These are phyloP conservation scores for Trichoderma polysporum DNA, from an alignment of 2,329 filamentous ascomycete species.

Conservation along the genomic window DNA sequence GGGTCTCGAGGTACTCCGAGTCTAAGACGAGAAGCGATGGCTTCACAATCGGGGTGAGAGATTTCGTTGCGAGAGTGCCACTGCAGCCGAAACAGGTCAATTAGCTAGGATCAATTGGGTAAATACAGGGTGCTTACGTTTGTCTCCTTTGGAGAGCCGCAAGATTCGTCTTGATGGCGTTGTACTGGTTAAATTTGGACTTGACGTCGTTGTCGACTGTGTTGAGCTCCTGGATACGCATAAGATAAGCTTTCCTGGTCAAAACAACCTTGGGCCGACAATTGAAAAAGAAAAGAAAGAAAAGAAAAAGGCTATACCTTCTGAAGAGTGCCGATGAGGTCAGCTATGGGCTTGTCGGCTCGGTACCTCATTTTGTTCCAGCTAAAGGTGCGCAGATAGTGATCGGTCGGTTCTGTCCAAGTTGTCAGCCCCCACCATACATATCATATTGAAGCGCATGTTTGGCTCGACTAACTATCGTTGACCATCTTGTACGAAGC, in stretches of 20 bases:
- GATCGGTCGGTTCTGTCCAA: slow-evolving; percentile 81
- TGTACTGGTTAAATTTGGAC: slow-evolving; percentile 91
- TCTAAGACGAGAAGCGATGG: slow-evolving; percentile 78
- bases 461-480: slow-evolving; percentile 65
- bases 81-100: slow-evolving; percentile 41
- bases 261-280: background rate
- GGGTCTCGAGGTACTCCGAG: slow-evolving; percentile 95
- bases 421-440: slow-evolving; percentile 28
- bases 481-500: slow-evolving; percentile 90
- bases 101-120: background rate
- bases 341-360: slow-evolving; percentile 82
- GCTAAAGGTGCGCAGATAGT: slow-evolving; percentile 82
- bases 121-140: slow-evolving; percentile 57
- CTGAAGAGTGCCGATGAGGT: slow-evolving; percentile 83
- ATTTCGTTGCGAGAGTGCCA: slow-evolving; percentile 92
- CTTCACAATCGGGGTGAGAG: slow-evolving; percentile 83
- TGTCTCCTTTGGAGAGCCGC: slow-evolving; percentile 81
- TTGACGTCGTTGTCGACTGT: slow-evolving; percentile 97
- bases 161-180: slow-evolving; percentile 81
- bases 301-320: slow-evolving; percentile 56
- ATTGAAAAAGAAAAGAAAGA: background rate
- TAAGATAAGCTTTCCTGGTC: background rate
- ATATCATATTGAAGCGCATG: background rate
- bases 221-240: slow-evolving; percentile 66
- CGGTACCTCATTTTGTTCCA: slow-evolving; percentile 99